Conservation (phyloP, 169 alveolate genomes). For the Plasmodium coatneyi region DNA sequence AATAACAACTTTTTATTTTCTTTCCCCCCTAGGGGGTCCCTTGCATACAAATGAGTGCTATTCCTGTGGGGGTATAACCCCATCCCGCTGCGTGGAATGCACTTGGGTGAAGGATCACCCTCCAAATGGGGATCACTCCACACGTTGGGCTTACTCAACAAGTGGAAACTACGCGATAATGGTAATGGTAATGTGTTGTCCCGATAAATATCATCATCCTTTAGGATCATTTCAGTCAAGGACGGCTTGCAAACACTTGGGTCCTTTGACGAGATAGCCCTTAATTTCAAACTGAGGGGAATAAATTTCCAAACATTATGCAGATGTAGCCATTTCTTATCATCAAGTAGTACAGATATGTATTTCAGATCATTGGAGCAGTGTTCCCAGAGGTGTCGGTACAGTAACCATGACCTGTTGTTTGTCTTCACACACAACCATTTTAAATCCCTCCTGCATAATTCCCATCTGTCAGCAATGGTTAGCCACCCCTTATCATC, state of each 20-base stretch:
- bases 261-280: slow-evolving; percentile 33
- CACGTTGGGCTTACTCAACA: not conserved
- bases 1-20: slow-evolving; percentile 4
- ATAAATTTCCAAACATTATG: slow-evolving; percentile 39
- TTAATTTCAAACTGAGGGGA: slow-evolving; percentile 67
- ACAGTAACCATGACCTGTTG: slow-evolving; percentile 65
- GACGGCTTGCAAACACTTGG: slow-evolving; percentile 62
- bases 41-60: not conserved
- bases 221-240: slow-evolving; percentile 30
- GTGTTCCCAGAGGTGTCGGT: slow-evolving; percentile 65
- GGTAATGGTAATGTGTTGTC: not conserved
- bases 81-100: not conserved
- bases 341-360: slow-evolving; percentile 56
- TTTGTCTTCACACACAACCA: slow-evolving; percentile 69
- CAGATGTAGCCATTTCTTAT: slow-evolving; percentile 63
- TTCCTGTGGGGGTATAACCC: not conserved
- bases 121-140: not conserved
- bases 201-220: slow-evolving; percentile 16
- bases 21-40: not conserved
- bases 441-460: slow-evolving; percentile 52
- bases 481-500: slow-evolving; percentile 74
- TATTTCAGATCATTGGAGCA: slow-evolving; percentile 67
- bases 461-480: slow-evolving; percentile 69
- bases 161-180: not conserved
- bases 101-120: not conserved